Evolutionary conservation across 164 flowering plant species (phyloP), one percentile per base, ranked within the genome.

Genomic region (Platanus orientalis): DNA sequence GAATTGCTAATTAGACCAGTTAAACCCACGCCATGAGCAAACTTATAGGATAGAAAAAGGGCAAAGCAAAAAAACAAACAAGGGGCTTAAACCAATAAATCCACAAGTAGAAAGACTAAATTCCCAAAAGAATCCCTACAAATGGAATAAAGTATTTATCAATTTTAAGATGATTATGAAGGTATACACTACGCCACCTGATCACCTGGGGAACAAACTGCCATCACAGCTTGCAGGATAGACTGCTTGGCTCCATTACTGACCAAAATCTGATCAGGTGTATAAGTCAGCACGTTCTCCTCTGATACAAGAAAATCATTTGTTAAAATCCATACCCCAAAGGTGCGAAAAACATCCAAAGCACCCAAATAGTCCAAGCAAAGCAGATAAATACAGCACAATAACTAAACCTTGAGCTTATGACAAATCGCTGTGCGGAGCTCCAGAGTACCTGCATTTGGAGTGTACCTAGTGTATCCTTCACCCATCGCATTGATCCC

Each of bases 221-320:
- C 96, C 59, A 86, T 79, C 24, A 86, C 78, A 25, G 95, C 91
- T 73, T 94, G 97, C 65, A 83, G 29, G 65, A 83, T 80, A 63
- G 84, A 72, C 69, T 94, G 99, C 73, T 94, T 91, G 57, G 99
- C 99, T 57, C 97, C 99, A 79, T 91, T 91, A 74, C 97, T 86
- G 47, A 94, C 97, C 66, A 94, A 52, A 75, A 94, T 79, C 75
- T 94, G 86, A 71, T 91, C 92, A 45, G 97, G 96, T 27, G 95
- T 73, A 71, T 89, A 94, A 11, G 86, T 62, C 40, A 91, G 36
- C 53, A 91, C 95, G 74, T 94, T 94, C 80, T 94, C 98, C 87
- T 89, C 99, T 91, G 79, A 52, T 36, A 32, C 57, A 52, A 58
- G 34, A 39, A 26, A 16, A 58, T 16, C 24, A 26, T 2, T 2